These are phyloP conservation scores for Yamadazyma philogaea DNA, from an alignment of 805 yeast species.

Conservation along the genomic window DNA sequence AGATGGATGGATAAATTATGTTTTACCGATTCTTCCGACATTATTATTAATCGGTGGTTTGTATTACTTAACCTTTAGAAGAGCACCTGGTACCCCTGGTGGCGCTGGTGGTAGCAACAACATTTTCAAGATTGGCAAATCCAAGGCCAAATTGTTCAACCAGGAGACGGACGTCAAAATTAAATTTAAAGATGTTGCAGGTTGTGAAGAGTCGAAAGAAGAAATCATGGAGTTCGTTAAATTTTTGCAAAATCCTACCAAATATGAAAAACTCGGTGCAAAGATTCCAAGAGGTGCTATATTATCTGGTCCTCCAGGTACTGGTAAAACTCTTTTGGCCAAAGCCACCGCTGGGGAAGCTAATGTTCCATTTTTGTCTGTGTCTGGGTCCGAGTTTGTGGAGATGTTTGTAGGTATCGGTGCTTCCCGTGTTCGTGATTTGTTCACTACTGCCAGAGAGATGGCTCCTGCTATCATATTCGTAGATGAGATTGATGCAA, in stretches of 20 bases:
- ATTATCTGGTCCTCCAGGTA: conserved; percentile 97
- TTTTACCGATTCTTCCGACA: conserved; percentile 78
- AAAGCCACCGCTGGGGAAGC: conserved; percentile 99
- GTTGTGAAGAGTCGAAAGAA: conserved; percentile 93
- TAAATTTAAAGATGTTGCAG: conserved; percentile 93
- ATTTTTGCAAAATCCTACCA: conserved; percentile 84
- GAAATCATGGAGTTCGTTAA: conserved; percentile 98
- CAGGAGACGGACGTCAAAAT: conserved; percentile 88
- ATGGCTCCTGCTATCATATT: conserved; percentile 95
- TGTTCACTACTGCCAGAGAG: conserved; percentile 87
- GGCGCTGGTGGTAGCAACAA: conserved; percentile 74
- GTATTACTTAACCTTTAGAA: conserved; percentile 57
- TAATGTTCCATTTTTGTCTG: conserved; percentile 93
- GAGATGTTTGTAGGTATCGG: conserved; percentile 99
- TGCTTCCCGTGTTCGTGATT: conserved; percentile 95
- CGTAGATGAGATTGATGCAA: conserved; percentile 99
- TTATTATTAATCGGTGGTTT: conserved; percentile 76
- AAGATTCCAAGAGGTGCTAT: conserved; percentile 98
- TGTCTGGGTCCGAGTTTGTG: conserved; percentile 95
- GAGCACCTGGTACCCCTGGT: conserved; percentile 61
- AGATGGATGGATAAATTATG: conserved; percentile 57
- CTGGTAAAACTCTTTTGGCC: conserved; percentile 96
- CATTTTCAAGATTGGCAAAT: conserved; percentile 78
- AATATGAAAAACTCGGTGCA: conserved; percentile 92
- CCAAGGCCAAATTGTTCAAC: conserved; percentile 87